Conservation (phyloP, 2,329 filamentous ascomycete genomes). For the Fonsecaea pedrosoi region DNA sequence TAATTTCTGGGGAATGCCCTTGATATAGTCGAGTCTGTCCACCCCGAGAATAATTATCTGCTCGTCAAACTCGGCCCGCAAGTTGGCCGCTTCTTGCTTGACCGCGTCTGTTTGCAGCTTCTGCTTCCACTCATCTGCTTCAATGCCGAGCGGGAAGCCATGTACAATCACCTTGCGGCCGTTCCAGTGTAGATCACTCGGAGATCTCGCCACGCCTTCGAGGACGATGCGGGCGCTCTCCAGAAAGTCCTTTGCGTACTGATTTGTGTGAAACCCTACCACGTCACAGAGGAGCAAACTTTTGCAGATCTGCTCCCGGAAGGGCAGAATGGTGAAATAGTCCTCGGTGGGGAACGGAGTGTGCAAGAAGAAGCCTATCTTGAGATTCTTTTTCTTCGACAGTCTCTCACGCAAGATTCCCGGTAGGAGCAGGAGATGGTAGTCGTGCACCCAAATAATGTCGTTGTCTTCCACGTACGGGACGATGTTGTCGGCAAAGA, state of each 20-base stretch:
- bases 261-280: slow-evolving; percentile 98
- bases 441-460: slow-evolving; percentile 94
- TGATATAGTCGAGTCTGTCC: slow-evolving; percentile 94
- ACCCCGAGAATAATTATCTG: slow-evolving; percentile 93
- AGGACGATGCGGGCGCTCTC: slow-evolving; percentile 87
- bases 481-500: slow-evolving; percentile 84
- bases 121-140: slow-evolving; percentile 90
- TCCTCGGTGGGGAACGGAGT: slow-evolving; percentile 93
- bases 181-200: slow-evolving; percentile 84
- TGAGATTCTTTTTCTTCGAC: slow-evolving; percentile 73
- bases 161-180: slow-evolving; percentile 83
- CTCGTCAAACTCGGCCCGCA: slow-evolving; percentile 83
- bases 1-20: slow-evolving; percentile 92
- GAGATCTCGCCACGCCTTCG: slow-evolving; percentile 53
- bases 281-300: slow-evolving; percentile 87
- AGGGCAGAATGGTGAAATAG: slow-evolving; percentile 89
- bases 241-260: slow-evolving; percentile 90
- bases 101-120: slow-evolving; percentile 78
- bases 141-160: slow-evolving; percentile 93
- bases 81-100: slow-evolving; percentile 76
- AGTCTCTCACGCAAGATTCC: slow-evolving; percentile 82
- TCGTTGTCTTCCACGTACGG: slow-evolving; percentile 84
- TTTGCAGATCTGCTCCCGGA: slow-evolving; percentile 79
- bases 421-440: slow-evolving; percentile 94
- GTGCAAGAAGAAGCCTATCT: slow-evolving; percentile 94